Conservation (phyloP, 2,329 filamentous ascomycete genomes). For the Massarina eburnea region DNA sequence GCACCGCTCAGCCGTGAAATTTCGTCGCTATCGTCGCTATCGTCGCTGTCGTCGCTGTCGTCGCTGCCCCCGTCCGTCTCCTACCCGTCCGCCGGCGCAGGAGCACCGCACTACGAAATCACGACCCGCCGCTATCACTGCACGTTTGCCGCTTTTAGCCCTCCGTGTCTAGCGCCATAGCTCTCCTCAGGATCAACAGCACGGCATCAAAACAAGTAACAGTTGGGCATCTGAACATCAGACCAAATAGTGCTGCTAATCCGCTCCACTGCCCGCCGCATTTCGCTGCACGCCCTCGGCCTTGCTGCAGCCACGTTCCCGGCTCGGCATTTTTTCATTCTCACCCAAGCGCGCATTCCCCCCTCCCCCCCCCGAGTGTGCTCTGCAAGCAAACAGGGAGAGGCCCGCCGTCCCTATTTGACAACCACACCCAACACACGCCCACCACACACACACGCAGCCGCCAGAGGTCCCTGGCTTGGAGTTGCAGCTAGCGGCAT, state of each 20-base stretch:
- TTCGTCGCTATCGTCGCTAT: background rate
- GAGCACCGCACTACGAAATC: background rate
- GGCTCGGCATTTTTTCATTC: background rate
- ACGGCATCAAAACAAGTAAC: background rate
- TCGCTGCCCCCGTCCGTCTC: background rate
- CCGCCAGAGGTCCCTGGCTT: too few species aligned
- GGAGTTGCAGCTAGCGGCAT: background rate
- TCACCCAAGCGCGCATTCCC: background rate
- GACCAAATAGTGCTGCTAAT: background rate
- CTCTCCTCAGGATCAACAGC: background rate
- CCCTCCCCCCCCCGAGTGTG: background rate
- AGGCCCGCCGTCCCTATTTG: background rate
- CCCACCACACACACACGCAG: too few species aligned
- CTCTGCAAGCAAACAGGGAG: background rate
- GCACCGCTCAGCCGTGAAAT: background rate
- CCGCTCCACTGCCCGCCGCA: background rate
- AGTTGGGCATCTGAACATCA: background rate
- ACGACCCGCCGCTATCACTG: slow-evolving; percentile 2
- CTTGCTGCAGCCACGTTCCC: background rate
- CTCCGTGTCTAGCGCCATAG: background rate
- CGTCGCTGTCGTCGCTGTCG: background rate
- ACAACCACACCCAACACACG: too few species aligned
- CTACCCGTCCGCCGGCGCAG: background rate
- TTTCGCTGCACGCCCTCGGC: background rate
- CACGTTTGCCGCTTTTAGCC: slow-evolving; percentile 1